A percentile compares a stretch with the other conserved stretches of the same genome.
Evolutionary conservation across 2,329 filamentous ascomycete genomes (phyloP).

Genomic region (Colletotrichum sp.): DNA sequence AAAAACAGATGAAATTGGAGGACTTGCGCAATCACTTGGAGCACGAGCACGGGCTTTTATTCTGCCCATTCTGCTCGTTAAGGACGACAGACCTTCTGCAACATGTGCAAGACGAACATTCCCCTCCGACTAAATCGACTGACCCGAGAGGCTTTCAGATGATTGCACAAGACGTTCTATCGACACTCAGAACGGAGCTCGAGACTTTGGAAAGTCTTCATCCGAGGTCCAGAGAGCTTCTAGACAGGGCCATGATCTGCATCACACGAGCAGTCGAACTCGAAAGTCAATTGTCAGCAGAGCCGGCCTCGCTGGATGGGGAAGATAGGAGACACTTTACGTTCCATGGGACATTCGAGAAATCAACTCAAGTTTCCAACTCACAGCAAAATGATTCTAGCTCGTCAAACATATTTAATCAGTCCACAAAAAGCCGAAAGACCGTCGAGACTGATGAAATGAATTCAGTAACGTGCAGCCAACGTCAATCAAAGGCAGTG

Average conservation of each 20-base stretch:
- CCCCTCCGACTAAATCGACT: not conserved
- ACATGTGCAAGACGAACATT: not conserved
- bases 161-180: not conserved
- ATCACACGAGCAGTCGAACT: not conserved
- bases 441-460: fast-evolving
- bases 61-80: not conserved
- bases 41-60: not conserved
- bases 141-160: not conserved
- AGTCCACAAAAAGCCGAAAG: not conserved
- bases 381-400: fast-evolving
- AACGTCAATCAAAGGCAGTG: not conserved
- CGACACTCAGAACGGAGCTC: not conserved
- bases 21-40: not conserved
- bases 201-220: not conserved
- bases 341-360: not conserved
- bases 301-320: not conserved
- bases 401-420: not conserved
- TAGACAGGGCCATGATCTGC: not conserved
- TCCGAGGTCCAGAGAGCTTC: not conserved
- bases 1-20: not conserved
- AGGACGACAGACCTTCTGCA: not conserved
- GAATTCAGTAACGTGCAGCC: not conserved
- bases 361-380: not conserved
- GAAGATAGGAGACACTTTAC: not conserved
- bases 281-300: not conserved